Conservation (phyloP, 192 early-diverging fungal genomes). For the Podila verticillata region DNA sequence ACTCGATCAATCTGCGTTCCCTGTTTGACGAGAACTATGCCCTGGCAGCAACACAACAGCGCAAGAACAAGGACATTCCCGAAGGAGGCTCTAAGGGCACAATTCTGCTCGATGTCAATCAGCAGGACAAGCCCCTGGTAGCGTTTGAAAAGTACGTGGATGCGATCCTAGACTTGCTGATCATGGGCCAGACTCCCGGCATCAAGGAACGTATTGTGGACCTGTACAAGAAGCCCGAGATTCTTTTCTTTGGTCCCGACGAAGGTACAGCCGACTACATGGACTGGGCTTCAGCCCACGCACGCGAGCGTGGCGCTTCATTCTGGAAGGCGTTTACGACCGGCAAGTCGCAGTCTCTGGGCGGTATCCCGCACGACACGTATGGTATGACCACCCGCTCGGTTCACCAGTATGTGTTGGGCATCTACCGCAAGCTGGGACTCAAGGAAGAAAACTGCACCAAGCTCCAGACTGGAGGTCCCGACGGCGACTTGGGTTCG, state of each 20-base stretch:
- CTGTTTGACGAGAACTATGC: conserved; percentile 99
- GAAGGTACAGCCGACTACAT: conserved; percentile 95
- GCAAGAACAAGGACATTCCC: conserved; percentile 99
- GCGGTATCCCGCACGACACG: conserved; percentile 96
- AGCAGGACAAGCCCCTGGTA: conserved; percentile 45
- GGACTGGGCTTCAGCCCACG: conserved; percentile 99
- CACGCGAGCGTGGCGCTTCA: conserved; percentile 83
- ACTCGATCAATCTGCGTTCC: conserved; percentile 95
- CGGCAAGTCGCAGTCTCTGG: conserved; percentile 94
- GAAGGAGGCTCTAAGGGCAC: conserved; percentile 99
- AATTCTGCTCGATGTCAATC: conserved; percentile 63
- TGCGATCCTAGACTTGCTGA: conserved; percentile 82
- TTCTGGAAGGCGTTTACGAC: conserved; percentile 99
- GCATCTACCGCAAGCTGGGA: conserved; percentile 87
- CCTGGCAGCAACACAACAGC: conserved; percentile 94
- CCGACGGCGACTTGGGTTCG: conserved; percentile 97
- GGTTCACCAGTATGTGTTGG: conserved; percentile 99
- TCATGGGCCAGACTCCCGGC: conserved; percentile 89
- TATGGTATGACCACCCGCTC: conserved; percentile 99
- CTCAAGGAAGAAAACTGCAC: conserved; percentile 87
- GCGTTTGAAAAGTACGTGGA: conserved; percentile 49
- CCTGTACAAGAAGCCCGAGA: conserved; percentile 89
- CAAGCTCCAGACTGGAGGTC: conserved; percentile 98
- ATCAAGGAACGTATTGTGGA: conserved; percentile 98
- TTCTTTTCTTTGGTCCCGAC: conserved; percentile 78